Base-by-base conservation (phyloP, 768 basidiomycete species). In the Pleurotus pulmonarius region DNA sequence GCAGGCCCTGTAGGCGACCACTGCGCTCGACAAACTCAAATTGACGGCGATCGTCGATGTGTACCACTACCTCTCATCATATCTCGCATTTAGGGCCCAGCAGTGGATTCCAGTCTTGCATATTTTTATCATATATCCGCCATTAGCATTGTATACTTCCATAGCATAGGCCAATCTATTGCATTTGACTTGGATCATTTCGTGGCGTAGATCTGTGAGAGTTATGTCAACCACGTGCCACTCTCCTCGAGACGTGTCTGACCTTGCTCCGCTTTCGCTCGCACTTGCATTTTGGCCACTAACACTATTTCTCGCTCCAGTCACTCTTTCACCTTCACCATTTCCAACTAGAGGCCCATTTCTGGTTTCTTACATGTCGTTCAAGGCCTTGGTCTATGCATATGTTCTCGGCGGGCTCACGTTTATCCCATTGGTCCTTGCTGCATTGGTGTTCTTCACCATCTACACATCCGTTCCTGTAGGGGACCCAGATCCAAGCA, bases 351-450 rank as follows among this genome's bases (percentile, higher is more conserved):
- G 51, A 58, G 56, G 59, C 53, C 24, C 60, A 44, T 46, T 61
- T 43, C 48, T 60, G 57, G 29, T 60, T 66, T 57, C 51, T 59
- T 45, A 6, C n/a, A 90, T 92, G 90, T 81, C 80, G 56, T 66
- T 91, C 62, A 86, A 80, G 65, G 82, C 87, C 2, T 70, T 94
- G 49, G 62, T 92, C 59, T 86, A 95, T 66, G 89, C 89, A 34
- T 97, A 97, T 70, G 72, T 97, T 58, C 76, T 97, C 44, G 95
- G 95, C 54, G 95, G 94, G 44, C 58, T 97, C 60, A 96, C 95
- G 2, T 90, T 96, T 70, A 74, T 97, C 56, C 95, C 95, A 16
- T 79, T 97, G 46, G 66, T 90, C 61, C 61, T 92, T 64, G 72
- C 81, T 60, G 73, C 69, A 20, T 58, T 81, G 62, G 60, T 94